Percentiles rank a stretch among this genome's conserved stretches.
Conservation (phyloP, 1,284 basidiomycete species). For the Ganoderma lucidum region DNA sequence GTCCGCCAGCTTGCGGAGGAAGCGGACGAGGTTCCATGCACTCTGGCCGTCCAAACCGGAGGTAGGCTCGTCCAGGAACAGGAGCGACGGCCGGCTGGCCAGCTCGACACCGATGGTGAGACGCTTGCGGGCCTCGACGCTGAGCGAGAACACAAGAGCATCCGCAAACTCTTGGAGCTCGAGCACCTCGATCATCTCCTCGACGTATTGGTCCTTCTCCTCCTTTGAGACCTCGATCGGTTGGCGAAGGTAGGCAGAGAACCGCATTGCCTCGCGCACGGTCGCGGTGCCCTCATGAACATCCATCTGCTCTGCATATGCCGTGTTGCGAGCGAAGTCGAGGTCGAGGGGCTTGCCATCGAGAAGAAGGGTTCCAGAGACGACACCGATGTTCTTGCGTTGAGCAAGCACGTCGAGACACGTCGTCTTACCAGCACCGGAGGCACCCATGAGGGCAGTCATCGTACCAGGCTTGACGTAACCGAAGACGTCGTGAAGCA, state of each 20-base stretch:
- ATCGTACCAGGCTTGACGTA: slow-evolving; percentile 90
- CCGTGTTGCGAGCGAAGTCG: slow-evolving; percentile 83
- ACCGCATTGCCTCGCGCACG: slow-evolving; percentile 89
- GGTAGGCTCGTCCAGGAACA: slow-evolving; percentile 71
- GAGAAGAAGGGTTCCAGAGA: slow-evolving; percentile 83
- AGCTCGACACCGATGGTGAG: slow-evolving; percentile 91
- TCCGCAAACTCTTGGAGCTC: slow-evolving; percentile 72
- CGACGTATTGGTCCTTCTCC: slow-evolving; percentile 87
- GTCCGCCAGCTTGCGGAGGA: slow-evolving; percentile 85
- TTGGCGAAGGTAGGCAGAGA: slow-evolving; percentile 92
- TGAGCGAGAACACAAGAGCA: slow-evolving; percentile 66
- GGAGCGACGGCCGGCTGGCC: slow-evolving; percentile 82
- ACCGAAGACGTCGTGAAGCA: slow-evolving; percentile 88
- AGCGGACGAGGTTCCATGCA: slow-evolving; percentile 86
- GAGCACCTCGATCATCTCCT: slow-evolving; percentile 78
- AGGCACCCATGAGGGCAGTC: slow-evolving; percentile 82
- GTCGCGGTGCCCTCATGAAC: slow-evolving; percentile 88
- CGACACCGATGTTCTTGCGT: slow-evolving; percentile 87
- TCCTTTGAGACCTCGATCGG: slow-evolving; percentile 72
- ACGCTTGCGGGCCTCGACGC: slow-evolving; percentile 86
- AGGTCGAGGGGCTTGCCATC: slow-evolving; percentile 78
- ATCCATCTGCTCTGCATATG: slow-evolving; percentile 86
- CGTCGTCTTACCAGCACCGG: slow-evolving; percentile 84
- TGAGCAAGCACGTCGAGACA: slow-evolving; percentile 90
- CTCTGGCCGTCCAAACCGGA: slow-evolving; percentile 76